Base-by-base conservation (phyloP, 192 early-diverging fungal genomes). In the Coemansia sp. region DNA sequence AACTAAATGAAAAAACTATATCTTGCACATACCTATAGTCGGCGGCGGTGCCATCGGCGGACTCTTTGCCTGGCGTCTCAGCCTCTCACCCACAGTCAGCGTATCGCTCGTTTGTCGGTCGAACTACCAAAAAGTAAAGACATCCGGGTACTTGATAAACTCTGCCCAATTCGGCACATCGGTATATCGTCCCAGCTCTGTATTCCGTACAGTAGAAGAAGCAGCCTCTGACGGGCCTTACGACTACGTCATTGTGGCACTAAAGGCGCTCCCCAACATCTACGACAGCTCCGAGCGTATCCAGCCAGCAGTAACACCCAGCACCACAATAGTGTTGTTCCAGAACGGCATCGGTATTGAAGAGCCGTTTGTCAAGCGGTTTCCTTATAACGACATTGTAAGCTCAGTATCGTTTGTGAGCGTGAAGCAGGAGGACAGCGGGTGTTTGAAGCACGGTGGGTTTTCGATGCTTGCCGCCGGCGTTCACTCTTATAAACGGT, bases 261-360 rank as follows among this genome's bases (percentile, higher is more conserved):
- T 84, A 2, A 84, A 84, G 43, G 81, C 81, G 2, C 65, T 84
- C 12, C 81, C 81, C 12, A 84, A 84, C 67, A 57, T 79, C 34
- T 84, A 79, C 65, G 76, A 79, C 51, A 71, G 76, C 60, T 41
- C 81, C 8, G 69, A 75, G 36, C 64, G 68, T 14, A 66, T 79
- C 17, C 38, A 65, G 8, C n/a, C 39, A 2, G 76, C 65, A 0
- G 68, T 84, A 3, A 55, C 58, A 5, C 32, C 56, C 6, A 15
- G 34, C 48, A 84, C 81, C 2, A 79, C 75, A 70, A 56, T 84
- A 5, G 34, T 79, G 4, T 35, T 84, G 51, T 73, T 81, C 59
- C 78, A 81, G 53, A 81, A 81, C 59, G 78, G 78, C 12, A 75
- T 81, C 12, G 70, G 78, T 4, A 72, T 81, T 36, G 78, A 81